Percentiles rank a stretch among this genome's conserved stretches.
These are phyloP conservation scores for Ogataea henricii DNA, from an alignment of 805 yeast species.

Conservation along the genomic window DNA sequence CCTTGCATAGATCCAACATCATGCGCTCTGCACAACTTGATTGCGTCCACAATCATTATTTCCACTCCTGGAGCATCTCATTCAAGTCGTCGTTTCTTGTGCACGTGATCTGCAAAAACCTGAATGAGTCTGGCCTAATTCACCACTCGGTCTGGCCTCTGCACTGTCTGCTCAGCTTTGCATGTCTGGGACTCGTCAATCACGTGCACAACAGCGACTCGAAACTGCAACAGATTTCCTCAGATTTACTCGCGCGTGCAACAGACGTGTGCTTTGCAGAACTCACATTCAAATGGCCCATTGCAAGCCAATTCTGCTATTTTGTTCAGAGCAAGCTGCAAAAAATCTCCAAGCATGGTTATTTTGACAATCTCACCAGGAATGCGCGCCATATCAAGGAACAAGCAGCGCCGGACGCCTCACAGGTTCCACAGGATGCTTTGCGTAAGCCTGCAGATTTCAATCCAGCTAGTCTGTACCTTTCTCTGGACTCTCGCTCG, in stretches of 20 bases:
- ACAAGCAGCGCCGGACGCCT: not conserved
- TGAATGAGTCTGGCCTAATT: constrained; percentile 5
- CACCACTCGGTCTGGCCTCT: constrained; percentile 5
- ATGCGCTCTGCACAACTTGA: constrained; percentile 31
- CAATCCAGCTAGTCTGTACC: not conserved
- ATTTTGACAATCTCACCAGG: not conserved
- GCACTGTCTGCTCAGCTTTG: constrained; percentile 9
- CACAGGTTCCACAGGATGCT: too few relatives aligned
- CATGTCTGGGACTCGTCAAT: constrained; percentile 13
- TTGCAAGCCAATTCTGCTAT: constrained; percentile 10
- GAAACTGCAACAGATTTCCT: constrained; percentile 5
- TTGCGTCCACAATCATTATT: constrained; percentile 4
- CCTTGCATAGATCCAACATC: constrained; percentile 67
- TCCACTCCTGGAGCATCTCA: constrained; percentile 17
- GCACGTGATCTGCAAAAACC: constrained; percentile 5
- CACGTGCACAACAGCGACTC: constrained; percentile 11
- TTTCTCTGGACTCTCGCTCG: constrained; percentile 3
- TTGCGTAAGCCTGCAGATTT: not conserved
- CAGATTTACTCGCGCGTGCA: constrained; percentile 2
- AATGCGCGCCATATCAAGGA: not conserved
- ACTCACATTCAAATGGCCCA: constrained; percentile 16
- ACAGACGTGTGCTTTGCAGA: constrained; percentile 2
- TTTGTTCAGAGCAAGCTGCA: constrained; percentile 3
- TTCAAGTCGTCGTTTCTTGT: constrained; percentile 12
- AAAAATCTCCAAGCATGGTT: not conserved